A percentile compares a stretch with the other conserved stretches of the same genome.
phyloP scores from a whole-genome alignment of 1,284 basidiomycete genomes.

The Inonotus hispidus region DNA sequence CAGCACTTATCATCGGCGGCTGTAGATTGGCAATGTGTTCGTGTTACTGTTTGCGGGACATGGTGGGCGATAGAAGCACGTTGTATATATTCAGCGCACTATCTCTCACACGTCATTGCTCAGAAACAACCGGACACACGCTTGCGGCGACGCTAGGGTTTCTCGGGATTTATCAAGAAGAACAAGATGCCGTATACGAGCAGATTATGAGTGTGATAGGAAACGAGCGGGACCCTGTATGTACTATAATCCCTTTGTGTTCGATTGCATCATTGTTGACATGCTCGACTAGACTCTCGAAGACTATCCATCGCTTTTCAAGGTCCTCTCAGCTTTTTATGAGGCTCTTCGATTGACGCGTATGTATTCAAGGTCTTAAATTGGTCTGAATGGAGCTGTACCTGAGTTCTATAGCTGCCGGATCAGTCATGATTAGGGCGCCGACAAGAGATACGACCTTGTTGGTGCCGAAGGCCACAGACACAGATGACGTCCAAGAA shows the following conservation, averaged over 20 bases:
- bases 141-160: slow-evolving; percentile 44
- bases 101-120: neutral
- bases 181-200: slow-evolving; percentile 44
- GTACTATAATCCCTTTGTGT: slow-evolving; percentile 12
- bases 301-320: slow-evolving; percentile 40
- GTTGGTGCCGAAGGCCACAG: slow-evolving; percentile 7
- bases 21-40: slow-evolving; percentile 49
- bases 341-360: slow-evolving; percentile 43
- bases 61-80: slow-evolving; percentile 30
- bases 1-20: neutral
- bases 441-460: slow-evolving; percentile 18
- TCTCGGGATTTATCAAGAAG: slow-evolving; percentile 36
- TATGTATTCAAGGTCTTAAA: slow-evolving; percentile 26
- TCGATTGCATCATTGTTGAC: neutral
- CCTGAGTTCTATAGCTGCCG: slow-evolving; percentile 17
- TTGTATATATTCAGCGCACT: neutral
- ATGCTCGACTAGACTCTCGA: slow-evolving; percentile 31
- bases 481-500: slow-evolving; percentile 12
- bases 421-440: slow-evolving; percentile 18
- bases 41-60: slow-evolving; percentile 52
- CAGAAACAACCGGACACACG: slow-evolving; percentile 48
- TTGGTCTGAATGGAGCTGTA: slow-evolving; percentile 1
- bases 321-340: slow-evolving; percentile 40
- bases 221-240: slow-evolving; percentile 35
- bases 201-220: slow-evolving; percentile 41